Evolutionary conservation across 345 rosid species (phyloP), one percentile per base, ranked within the genome.

Genomic region (Sisymbrium irio): DNA sequence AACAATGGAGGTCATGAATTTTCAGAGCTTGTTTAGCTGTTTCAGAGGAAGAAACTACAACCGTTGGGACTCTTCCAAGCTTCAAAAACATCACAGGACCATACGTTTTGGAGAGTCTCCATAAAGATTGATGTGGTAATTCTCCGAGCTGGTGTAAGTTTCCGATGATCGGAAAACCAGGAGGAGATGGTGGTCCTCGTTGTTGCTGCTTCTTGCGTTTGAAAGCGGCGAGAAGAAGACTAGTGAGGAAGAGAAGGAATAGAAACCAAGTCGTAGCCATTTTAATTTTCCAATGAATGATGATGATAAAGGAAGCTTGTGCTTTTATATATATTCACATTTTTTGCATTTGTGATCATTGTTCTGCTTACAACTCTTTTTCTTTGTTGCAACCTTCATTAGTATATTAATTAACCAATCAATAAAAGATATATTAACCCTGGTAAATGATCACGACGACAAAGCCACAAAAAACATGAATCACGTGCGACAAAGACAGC

Each of bases 81-180:
- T 77, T 68, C 15, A 79, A 37, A 20, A 69, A 63, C 77, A 82
- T 69, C 3, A 79, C 81, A 2, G 79, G 72, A 18, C 83, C 85
- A 1, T 82, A 73, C 46, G 35, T 28, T 32, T 28, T 41, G 15
- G 83, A 76, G 17, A 82, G 79, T 14, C n/a, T 58, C 72, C 75
- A 70, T 20, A 82, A 61, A 37, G 85, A 73, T 18, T 65, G 76
- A 55, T 82, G 85, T 19, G 81, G 69, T 15, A 77, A 51, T 20
- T 30, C 57, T 32, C 72, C 65, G 6, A 80, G 46, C 51, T 80
- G 83, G 59, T 66, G 80, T 33, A 83, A 65, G 64, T 82, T 80
- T 45, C 83, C 85, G 25, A 78, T 22, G 49, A 80, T n/a, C 3
- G 85, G 83, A 44, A 80, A 62, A 20, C 68, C 62, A 8, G 68